Evolutionary conservation across 2,329 filamentous ascomycete genomes (phyloP), one percentile per base, ranked within the genome.

Genomic region (Colletotrichum musae): DNA sequence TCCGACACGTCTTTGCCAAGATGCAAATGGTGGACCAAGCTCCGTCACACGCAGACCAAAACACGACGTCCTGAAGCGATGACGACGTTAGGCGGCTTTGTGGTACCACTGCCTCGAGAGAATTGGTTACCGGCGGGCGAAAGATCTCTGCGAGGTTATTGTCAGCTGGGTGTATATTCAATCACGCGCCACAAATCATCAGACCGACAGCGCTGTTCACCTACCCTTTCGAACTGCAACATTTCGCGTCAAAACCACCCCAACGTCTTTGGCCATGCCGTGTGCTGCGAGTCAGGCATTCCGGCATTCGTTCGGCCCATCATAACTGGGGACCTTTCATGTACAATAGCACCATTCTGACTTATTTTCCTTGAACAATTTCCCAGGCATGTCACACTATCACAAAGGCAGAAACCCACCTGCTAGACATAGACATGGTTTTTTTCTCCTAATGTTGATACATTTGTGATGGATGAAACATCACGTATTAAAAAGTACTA

Each of bases 1-100:
- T 96, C 80, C 91, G 90, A 72, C 89, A 92, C 41, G 86, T 97
- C 26, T 95, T 94, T 73, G 86, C 87, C 54, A 90, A 88, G 61
- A 76, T 94, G 57, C 78, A 80, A 48, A 72, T 80, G 53, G 73
- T 72, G 21, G 71, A 71, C 41, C 57, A 53, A 7, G 54, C 39
- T 15, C 47, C 62, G 15, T 28, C 24, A 13, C 66, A 21, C 9
- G 56, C 24, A 24, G 26, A 5, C 7, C 47, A 69, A 36, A 24
- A 24, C 4, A 16, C 43, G 13, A n/a, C 41, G 6, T 15, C 41
- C 41, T 43, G 2, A 43, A 12, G 13, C 16, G 16, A 43, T 3
- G 6, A 15, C 41, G 41, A n/a, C 13, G 15, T n/a, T 43, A 15
- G 13, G 4, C 13, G 41, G 41, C 41, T 12, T 4, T 43, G 41